Percentiles rank a stretch among this genome's conserved stretches.
These are phyloP conservation scores for Talaromyces sp. DNA, from an alignment of 2,329 filamentous ascomycete genomes.

Conservation along the genomic window DNA sequence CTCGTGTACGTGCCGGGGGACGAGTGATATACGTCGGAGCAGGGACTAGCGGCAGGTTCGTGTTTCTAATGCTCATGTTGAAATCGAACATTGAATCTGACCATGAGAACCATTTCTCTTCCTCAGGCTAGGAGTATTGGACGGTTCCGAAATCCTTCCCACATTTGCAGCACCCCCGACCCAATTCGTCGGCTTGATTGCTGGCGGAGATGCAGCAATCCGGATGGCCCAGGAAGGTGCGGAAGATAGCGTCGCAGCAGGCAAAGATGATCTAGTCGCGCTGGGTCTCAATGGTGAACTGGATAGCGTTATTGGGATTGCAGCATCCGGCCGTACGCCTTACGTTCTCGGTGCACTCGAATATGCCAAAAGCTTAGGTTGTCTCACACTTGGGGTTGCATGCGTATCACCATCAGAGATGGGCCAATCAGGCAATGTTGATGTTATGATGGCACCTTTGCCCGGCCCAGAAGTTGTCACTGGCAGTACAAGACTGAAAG, in stretches of 20 bases:
- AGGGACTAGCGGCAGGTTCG: slow-evolving; percentile 42
- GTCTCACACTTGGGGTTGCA: slow-evolving; percentile 36
- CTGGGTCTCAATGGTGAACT: slow-evolving; percentile 26
- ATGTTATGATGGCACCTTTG: slow-evolving; percentile 35
- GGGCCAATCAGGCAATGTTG: slow-evolving; percentile 22
- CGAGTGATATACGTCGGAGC: slow-evolving; percentile 40
- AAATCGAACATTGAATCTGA: not conserved
- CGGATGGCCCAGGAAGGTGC: slow-evolving; percentile 40
- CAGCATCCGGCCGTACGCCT: slow-evolving; percentile 41
- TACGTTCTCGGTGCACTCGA: slow-evolving; percentile 38
- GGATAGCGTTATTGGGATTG: slow-evolving; percentile 41
- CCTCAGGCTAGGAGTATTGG: slow-evolving; percentile 36
- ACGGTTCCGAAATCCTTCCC: slow-evolving; percentile 41
- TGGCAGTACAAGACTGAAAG: slow-evolving; percentile 45
- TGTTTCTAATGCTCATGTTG: not conserved
- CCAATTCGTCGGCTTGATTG: slow-evolving; percentile 41
- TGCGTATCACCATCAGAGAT: slow-evolving; percentile 36
- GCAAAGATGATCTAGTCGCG: slow-evolving; percentile 27
- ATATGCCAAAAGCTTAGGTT: slow-evolving; percentile 33
- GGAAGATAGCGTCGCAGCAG: slow-evolving; percentile 34
- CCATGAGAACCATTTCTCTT: not conserved
- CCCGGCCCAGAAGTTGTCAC: slow-evolving; percentile 43
- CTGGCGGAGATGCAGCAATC: slow-evolving; percentile 40
- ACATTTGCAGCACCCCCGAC: slow-evolving; percentile 37
- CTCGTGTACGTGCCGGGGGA: slow-evolving; percentile 30